These are phyloP conservation scores for Boletus hoseneyae DNA, from an alignment of 1,284 basidiomycete species.

Conservation along the genomic window DNA sequence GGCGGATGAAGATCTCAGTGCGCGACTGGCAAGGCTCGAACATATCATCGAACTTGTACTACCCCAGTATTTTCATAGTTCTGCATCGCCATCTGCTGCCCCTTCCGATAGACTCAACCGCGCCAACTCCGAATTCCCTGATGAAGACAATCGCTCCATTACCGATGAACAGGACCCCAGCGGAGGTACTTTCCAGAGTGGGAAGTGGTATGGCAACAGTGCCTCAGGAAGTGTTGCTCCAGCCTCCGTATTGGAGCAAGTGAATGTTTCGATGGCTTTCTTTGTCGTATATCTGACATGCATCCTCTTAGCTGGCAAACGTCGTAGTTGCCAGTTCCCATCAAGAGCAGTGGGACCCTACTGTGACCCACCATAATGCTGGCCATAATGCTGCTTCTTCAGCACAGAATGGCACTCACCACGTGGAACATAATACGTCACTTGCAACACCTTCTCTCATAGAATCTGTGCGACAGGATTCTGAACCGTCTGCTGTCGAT, in stretches of 20 bases:
- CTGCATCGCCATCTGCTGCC: constrained; percentile 34
- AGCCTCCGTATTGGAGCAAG: constrained; percentile 74
- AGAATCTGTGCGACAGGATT: constrained; percentile 47
- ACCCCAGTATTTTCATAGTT: constrained; percentile 59
- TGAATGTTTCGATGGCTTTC: constrained; percentile 32
- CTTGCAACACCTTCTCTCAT: constrained; percentile 34
- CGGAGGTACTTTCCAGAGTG: constrained; percentile 74
- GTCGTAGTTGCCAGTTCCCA: constrained; percentile 44
- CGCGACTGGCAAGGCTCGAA: constrained; percentile 68
- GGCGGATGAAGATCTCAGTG: constrained; percentile 72
- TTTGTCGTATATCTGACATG: constrained; percentile 13
- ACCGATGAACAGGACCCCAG: constrained; percentile 70
- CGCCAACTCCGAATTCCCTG: constrained; percentile 46
- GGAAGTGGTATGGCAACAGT: constrained; percentile 81
- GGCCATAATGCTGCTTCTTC: constrained; percentile 5
- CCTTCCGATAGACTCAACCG: constrained; percentile 38
- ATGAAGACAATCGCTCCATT: constrained; percentile 63
- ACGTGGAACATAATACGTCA: constrained; percentile 26
- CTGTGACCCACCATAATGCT: constrained; percentile 8
- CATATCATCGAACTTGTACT: constrained; percentile 75
- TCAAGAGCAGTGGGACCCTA: constrained; percentile 31
- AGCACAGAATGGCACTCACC: constrained; percentile 27
- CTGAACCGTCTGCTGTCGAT: constrained; percentile 70
- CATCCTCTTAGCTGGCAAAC: constrained; percentile 50
- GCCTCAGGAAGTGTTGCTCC: constrained; percentile 76